Conservation (phyloP, 2,329 filamentous ascomycete species). For the Lachnellula occidentalis region DNA sequence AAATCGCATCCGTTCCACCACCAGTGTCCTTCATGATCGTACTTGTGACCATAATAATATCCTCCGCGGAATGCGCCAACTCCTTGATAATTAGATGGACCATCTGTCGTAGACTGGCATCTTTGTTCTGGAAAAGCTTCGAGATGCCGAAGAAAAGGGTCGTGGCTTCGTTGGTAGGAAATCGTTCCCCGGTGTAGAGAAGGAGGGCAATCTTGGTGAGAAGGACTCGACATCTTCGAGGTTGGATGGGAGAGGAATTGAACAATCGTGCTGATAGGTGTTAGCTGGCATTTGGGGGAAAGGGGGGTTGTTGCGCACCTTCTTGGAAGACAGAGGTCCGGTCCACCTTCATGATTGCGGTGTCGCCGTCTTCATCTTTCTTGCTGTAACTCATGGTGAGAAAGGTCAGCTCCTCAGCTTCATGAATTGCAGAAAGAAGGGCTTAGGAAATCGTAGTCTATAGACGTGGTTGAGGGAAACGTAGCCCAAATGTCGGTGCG, state of each 20-base stretch:
- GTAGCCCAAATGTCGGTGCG: constrained; percentile 6
- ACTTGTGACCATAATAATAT: constrained; percentile 99
- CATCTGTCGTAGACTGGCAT: constrained; percentile 97
- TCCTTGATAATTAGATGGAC: constrained; percentile 98
- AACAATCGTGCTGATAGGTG: constrained; percentile 76
- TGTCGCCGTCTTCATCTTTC: constrained; percentile 97
- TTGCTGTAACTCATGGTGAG: constrained; percentile 90
- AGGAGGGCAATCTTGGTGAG: constrained; percentile 96
- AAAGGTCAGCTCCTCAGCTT: constrained; percentile 31
- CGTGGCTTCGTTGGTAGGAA: constrained; percentile 94
- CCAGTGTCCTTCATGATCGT: constrained; percentile 99
- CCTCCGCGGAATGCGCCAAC: constrained; percentile 87
- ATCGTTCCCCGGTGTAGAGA: constrained; percentile 93
- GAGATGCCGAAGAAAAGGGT: constrained; percentile 98
- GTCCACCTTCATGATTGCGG: constrained; percentile 92
- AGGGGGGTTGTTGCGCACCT: constrained; percentile 51
- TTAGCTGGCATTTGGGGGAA: constrained; percentile 33
- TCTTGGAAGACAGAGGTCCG: constrained; percentile 98
- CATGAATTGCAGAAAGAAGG: constrained; percentile 28
- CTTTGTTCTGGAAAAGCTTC: constrained; percentile 99
- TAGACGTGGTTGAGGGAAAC: constrained; percentile 3
- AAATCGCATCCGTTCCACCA: constrained; percentile 88
- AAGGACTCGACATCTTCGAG: constrained; percentile 93
- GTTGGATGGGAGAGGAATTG: constrained; percentile 95
- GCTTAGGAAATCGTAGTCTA: neutral